phyloP scores from a whole-genome alignment of 2,329 filamentous ascomycete species.

The Aspergillus sp. region DNA sequence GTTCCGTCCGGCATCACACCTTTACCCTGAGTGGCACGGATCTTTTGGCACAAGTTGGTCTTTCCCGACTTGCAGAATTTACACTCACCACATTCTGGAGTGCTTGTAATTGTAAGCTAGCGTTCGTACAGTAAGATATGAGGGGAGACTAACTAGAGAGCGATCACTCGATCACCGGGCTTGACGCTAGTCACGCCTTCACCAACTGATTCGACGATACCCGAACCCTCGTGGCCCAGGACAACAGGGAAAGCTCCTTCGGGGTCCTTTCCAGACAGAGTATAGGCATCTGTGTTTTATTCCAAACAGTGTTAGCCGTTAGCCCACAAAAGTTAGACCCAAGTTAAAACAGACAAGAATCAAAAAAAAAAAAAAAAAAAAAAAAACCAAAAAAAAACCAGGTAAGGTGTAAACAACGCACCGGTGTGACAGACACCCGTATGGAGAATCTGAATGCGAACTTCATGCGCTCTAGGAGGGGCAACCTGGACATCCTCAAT shows the following conservation, averaged over 20 bases:
- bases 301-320: no score
- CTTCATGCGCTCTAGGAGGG: no score
- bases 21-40: constrained; percentile 91
- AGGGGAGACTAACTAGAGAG: constrained; percentile 66
- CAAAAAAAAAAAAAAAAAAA: no score
- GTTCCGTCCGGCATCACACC: constrained; percentile 98
- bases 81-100: constrained; percentile 94
- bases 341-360: no score
- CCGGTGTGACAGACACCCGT: no score
- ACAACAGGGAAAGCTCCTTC: constrained; percentile 91
- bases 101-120: constrained; percentile 70
- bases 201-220: constrained; percentile 88
- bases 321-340: no score
- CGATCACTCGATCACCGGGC: constrained; percentile 85
- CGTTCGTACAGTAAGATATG: constrained; percentile 8
- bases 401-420: no score
- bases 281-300: constrained; percentile 73
- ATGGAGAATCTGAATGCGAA: no score
- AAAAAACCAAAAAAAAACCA: no score
- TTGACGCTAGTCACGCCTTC: constrained; percentile 95
- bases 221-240: constrained; percentile 86
- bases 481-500: no score
- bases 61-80: constrained; percentile 99
- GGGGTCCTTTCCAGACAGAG: constrained; percentile 91
- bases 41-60: constrained; percentile 99